phyloP scores from a whole-genome alignment of 345 rosid genomes.

The Anastatica hierochuntica region DNA sequence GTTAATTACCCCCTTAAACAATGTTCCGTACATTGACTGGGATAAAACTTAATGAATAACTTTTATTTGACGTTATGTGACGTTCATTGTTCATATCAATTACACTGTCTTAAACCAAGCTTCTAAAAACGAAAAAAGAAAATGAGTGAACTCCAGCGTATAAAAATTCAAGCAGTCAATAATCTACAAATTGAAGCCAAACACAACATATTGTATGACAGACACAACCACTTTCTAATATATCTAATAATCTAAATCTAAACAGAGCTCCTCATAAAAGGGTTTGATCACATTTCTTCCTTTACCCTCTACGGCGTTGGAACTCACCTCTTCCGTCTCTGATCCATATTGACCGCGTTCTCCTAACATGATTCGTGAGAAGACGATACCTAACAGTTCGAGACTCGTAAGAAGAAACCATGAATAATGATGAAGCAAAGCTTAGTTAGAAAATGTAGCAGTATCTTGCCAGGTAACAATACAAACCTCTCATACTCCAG shows the following conservation, averaged over 20 bases:
- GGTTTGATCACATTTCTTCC: constrained; percentile 5
- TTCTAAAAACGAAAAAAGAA: too few relatives aligned
- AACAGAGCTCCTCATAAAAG: constrained; percentile 1
- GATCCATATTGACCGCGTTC: constrained; percentile 70
- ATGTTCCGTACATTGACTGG: too few relatives aligned
- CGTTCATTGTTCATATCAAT: too few relatives aligned
- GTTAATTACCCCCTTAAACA: too few relatives aligned
- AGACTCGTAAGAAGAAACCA: not conserved
- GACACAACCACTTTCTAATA: constrained; percentile 12
- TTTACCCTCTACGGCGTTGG: constrained; percentile 19
- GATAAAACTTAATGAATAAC: too few relatives aligned
- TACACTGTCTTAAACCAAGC: too few relatives aligned
- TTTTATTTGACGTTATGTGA: too few relatives aligned
- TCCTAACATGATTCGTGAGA: constrained; percentile 53
- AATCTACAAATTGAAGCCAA: too few relatives aligned
- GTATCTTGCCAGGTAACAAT: not conserved
- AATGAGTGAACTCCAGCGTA: too few relatives aligned
- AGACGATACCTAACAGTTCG: constrained; percentile 52
- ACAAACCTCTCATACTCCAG: constrained; percentile 83
- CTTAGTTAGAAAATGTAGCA: not conserved
- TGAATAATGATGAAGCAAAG: constrained; percentile 2
- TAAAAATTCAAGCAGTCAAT: too few relatives aligned
- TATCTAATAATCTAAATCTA: not conserved
- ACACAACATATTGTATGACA: too few relatives aligned
- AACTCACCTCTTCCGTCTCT: constrained; percentile 42